Evolutionary conservation across 352 stramenopile species (phyloP), one percentile per base, ranked within the genome.

Genomic region (Phytophthora citricola): DNA sequence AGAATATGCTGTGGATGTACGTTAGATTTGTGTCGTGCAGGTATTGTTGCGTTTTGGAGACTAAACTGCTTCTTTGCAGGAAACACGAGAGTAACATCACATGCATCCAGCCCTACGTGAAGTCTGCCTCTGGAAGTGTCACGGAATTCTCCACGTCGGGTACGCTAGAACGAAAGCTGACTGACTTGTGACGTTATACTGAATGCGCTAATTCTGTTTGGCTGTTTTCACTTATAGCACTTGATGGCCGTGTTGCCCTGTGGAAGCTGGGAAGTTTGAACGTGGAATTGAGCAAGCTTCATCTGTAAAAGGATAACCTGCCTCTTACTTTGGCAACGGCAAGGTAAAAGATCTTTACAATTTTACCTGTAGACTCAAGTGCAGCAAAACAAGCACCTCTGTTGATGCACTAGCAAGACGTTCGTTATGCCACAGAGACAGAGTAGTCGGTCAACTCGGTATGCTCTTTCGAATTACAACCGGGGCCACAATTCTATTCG

Each of bases 71-170:
- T 43, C 0, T 45, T 32, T 45, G 2, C 32, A 92, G 84, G 71
- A 95, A 95, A 75, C 88, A 96, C 69, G 76, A 92, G 59, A 93
- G 83, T 52, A 86, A 89, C 24, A 93, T 96, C 57, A 94, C 88
- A 36, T 85, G 90, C 73, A 88, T 96, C 40, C 83, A 94, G 63
- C 67, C 78, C 32, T 93, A 91, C 49, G 53, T 68, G 4, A 58
- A 69, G 52, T 87, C 80, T 7, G 58, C 75, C 15, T 78, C 79
- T 47, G 84, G 84, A 24, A 66, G 75, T 10, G 74, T 96, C 31
- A 80, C 83, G 38, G 86, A 92, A 53, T 94, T 96, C 43, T 89
- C 88, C 10, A 94, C 88, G 2, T 96, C 88, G 12, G 88, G 85
- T 95, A 84, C 39, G 71, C 24, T 62, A 1, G 22, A 14, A 26